Evolutionary conservation across 208 protist genomes (phyloP), one percentile per base, ranked within the genome.

Genomic region (Trypanosoma scelopori): DNA sequence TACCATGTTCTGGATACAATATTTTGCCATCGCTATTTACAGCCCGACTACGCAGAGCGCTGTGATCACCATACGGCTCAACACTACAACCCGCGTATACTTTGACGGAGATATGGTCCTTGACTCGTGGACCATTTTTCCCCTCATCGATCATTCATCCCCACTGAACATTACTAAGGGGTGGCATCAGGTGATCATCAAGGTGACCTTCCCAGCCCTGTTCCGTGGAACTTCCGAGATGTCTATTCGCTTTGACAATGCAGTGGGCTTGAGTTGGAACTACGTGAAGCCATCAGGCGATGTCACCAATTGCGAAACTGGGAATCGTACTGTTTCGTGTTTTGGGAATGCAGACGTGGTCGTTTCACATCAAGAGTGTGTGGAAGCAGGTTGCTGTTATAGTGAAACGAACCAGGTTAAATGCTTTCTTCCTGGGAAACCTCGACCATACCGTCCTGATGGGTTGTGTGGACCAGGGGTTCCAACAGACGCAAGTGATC

Each of bases 201-300:
- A 61, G n/a, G 55, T 61, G 22, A 5, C 5, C 30, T 61, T 23
- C 25, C 35, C 43, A 9, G 13, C 4, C 3, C 0, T 49, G 25
- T 11, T 11, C 13, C 20, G 15, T 61, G 5, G 6, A 37, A 13
- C 3, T 49, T 39, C 55, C 20, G 55, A 61, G 18, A 61, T 61
- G 55, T 61, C 55, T 30, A 46, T 61, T 49, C 55, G 55, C 30
- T 61, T 61, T 61, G 55, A 61, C 15, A 46, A 61, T 49, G 41
- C 55, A 61, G 13, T 20, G 25, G 49, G 55, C 32, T 61, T 61
- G 23, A 61, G 55, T 61, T 61, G 55, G 55, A 61, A 49, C 46
- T 61, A 49, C 39, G 55, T 61, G 22, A 61, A 61, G 27, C 35
- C n/a, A 37, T 6, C 22, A 12, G 22, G 11, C 6, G 18, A 61